Base-by-base conservation (phyloP, 2,329 filamentous ascomycete species). In the Colletotrichum melonis region DNA sequence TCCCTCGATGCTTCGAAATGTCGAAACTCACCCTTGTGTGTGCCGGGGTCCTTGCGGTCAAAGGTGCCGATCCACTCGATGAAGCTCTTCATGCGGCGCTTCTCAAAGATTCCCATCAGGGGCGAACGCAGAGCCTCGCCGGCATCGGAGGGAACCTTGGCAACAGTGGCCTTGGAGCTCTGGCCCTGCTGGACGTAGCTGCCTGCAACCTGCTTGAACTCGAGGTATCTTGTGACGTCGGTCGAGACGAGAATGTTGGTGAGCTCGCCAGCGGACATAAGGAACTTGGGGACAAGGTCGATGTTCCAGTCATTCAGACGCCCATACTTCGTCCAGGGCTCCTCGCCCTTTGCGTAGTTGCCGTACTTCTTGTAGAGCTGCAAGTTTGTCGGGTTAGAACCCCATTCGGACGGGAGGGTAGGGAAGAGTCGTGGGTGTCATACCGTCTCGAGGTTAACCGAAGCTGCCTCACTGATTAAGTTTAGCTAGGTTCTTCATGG, bases 301-400 rank as follows among this genome's bases (percentile, higher is more conserved):
- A 99, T 97, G 89, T 98, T 98, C 97, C 97, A 99, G 90, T 98
- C 96, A 86, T 98, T 98, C 82, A 92, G 88, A 74, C 97, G 93
- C 79, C 96, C 96, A 84, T 98, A 98, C 86, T 98, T 95, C 89
- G 97, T 96, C 97, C 97, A 98, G 77, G 96, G 95, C 88, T 98
- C 94, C 81, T 95, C 92, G 78, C 93, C 94, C 75, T 89, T 83
- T 73, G 86, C 83, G 82, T 91, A 94, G 88, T 97, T 97, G 83
- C 94, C 94, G 84, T 98, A 97, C 84, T 95, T 97, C 88, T 97
- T 97, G 91, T 97, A 98, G 79, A 99, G 93, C 95, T 97, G 74
- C 75, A 70, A 26, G 38, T 14, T 63, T 42, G 58, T 70, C 38
- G 58, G 26, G 72, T 75, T 62, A 75, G 74, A 74, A 56, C n/a